Conservation (phyloP, 2,329 filamentous ascomycete species). For the Thielaviopsis euricoi region DNA sequence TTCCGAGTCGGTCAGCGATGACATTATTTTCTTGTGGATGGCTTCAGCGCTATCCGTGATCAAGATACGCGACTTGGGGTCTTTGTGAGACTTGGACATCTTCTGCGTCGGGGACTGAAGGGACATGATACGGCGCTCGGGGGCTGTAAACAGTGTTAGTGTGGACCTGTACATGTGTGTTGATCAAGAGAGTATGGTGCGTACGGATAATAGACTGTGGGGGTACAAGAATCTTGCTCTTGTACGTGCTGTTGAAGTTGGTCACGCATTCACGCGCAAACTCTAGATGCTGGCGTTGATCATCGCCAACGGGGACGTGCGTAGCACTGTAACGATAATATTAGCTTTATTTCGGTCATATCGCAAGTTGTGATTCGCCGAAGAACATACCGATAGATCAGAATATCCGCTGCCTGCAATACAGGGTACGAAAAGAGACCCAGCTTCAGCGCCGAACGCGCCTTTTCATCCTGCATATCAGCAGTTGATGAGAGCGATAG, state of each 20-base stretch:
- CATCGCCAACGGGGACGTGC: constrained; percentile 91
- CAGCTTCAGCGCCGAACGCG: constrained; percentile 52
- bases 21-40: constrained; percentile 53
- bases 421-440: constrained; percentile 94
- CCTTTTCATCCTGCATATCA: constrained; percentile 38
- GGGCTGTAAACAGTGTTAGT: constrained; percentile 32
- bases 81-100: constrained; percentile 82
- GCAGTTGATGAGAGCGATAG: constrained; percentile 44
- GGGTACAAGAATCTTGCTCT: constrained; percentile 39
- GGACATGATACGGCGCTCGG: constrained; percentile 78
- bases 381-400: constrained; percentile 54
- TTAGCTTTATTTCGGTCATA: neutral
- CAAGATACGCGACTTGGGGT: constrained; percentile 60
- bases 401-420: constrained; percentile 83
- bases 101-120: constrained; percentile 61
- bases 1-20: constrained; percentile 59
- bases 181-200: constrained; percentile 9
- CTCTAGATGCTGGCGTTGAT: constrained; percentile 87
- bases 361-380: too few species aligned
- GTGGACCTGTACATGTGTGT: neutral
- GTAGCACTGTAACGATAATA: constrained; percentile 43
- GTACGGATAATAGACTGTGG: constrained; percentile 60
- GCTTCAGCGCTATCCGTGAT: constrained; percentile 53
- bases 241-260: constrained; percentile 67
- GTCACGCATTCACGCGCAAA: constrained; percentile 74